These are phyloP conservation scores for Marasmius fiardii DNA, from an alignment of 1,284 basidiomycete species.

Conservation along the genomic window DNA sequence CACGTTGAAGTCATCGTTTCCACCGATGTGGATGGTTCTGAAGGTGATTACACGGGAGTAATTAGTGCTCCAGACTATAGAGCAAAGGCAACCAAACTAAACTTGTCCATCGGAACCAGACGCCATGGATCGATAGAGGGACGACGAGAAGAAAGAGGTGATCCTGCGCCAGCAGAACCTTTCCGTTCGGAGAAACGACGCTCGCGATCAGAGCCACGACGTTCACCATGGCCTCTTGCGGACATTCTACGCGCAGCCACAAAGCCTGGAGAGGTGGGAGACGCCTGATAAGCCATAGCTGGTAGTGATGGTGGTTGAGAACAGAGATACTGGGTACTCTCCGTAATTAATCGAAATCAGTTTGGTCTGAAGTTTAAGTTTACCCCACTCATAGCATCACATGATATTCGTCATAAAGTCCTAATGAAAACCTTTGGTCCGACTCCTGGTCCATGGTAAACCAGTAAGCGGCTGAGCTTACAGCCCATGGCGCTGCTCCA, in stretches of 20 bases:
- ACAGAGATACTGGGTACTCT: neutral
- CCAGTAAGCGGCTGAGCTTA: too few species aligned
- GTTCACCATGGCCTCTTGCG: conserved; percentile 23
- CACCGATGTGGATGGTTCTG: conserved; percentile 55
- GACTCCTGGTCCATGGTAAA: too few species aligned
- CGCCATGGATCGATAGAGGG: conserved; percentile 73
- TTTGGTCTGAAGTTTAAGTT: too few species aligned
- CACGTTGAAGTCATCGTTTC: conserved; percentile 79
- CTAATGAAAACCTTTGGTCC: too few species aligned
- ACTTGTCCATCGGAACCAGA: conserved; percentile 80
- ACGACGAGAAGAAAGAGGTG: conserved; percentile 45
- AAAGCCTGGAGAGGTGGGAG: conserved; percentile 6
- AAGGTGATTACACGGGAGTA: conserved; percentile 11
- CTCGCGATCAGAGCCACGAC: conserved; percentile 34
- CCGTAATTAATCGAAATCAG: neutral
- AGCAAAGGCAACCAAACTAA: conserved; percentile 16
- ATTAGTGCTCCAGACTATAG: neutral
- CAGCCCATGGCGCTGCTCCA: too few species aligned
- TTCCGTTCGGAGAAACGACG: conserved; percentile 35
- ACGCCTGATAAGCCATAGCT: conserved; percentile 4
- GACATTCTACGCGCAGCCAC: conserved; percentile 5
- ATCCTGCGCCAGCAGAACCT: conserved; percentile 31
- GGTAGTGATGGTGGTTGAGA: neutral
- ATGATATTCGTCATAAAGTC: neutral
- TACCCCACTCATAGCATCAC: neutral